These are phyloP conservation scores for Austroboletus festivus DNA, from an alignment of 768 basidiomycete genomes.

Conservation along the genomic window DNA sequence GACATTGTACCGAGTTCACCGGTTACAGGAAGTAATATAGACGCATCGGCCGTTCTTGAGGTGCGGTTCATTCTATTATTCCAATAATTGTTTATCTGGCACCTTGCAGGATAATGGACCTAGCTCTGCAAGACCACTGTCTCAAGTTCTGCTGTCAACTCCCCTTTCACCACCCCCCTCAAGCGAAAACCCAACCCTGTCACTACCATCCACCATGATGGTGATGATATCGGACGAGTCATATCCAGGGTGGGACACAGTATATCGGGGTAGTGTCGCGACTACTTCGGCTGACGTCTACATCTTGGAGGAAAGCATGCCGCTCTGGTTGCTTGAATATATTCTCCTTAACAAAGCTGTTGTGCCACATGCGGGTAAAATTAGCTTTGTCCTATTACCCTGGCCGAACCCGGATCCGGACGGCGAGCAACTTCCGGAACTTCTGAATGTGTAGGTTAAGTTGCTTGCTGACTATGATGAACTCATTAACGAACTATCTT, in stretches of 20 bases:
- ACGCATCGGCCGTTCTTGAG: constrained; percentile 18
- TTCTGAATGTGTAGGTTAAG: constrained; percentile 76
- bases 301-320: constrained; percentile 72
- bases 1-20: constrained; percentile 28
- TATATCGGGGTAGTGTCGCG: constrained; percentile 72
- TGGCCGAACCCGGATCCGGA: constrained; percentile 58
- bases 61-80: constrained; percentile 18
- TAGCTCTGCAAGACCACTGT: constrained; percentile 43
- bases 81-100: background rate
- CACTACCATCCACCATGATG: constrained; percentile 55
- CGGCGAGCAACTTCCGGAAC: constrained; percentile 65
- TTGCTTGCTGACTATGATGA: background rate
- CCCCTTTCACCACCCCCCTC: constrained; percentile 64
- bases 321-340: constrained; percentile 87
- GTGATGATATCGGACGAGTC: constrained; percentile 83
- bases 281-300: constrained; percentile 52
- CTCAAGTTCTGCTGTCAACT: constrained; percentile 53
- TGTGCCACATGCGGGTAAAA: constrained; percentile 57
- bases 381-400: constrained; percentile 88
- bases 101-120: constrained; percentile 23
- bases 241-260: constrained; percentile 65
- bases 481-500: constrained; percentile 1
- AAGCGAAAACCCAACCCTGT: constrained; percentile 66
- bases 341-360: constrained; percentile 65
- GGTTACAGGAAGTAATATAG: constrained; percentile 11